Evolutionary conservation across 192 early-diverging fungal genomes (phyloP).

Genomic region (Cetraspora pellucida): DNA sequence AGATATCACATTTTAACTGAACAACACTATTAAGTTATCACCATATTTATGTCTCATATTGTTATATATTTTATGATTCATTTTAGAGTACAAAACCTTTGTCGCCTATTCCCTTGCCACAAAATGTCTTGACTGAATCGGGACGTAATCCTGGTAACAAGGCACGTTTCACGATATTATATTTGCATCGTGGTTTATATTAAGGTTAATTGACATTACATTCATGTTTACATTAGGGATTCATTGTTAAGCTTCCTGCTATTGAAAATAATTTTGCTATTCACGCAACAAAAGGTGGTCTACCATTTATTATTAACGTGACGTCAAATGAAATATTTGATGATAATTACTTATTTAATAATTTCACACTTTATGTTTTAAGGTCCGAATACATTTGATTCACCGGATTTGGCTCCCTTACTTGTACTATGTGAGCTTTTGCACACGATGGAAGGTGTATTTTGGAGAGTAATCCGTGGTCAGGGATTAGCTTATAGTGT

Average conservation of each 20-base stretch:
- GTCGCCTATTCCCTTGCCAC: slow-evolving; percentile 44
- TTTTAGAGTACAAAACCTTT: slow-evolving; percentile 10
- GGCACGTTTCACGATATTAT: neutral
- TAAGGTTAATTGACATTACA: neutral
- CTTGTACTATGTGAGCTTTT: slow-evolving; percentile 58
- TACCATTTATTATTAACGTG: neutral
- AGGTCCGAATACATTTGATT: slow-evolving; percentile 51
- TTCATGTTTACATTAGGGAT: slow-evolving; percentile 36
- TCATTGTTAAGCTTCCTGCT: slow-evolving; percentile 54
- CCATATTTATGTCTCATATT: slow-evolving; percentile 31
- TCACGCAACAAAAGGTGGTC: slow-evolving; percentile 46
- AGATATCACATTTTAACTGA: neutral
- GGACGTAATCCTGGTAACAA: slow-evolving; percentile 45
- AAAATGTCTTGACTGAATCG: slow-evolving; percentile 45
- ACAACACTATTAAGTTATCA: neutral
- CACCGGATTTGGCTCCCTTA: slow-evolving; percentile 57
- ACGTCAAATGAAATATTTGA: neutral
- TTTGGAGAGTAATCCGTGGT: slow-evolving; percentile 66
- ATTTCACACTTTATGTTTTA: neutral
- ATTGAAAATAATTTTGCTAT: slow-evolving; percentile 61
- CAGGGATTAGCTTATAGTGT: slow-evolving; percentile 59
- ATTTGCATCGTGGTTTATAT: slow-evolving; percentile 6
- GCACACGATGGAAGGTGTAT: slow-evolving; percentile 59
- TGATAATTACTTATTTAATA: neutral
- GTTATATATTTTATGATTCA: neutral